A percentile compares a stretch with the other conserved stretches of the same genome.
Conservation (phyloP, 2,329 filamentous ascomycete species). For the Scedosporium apiospermum region DNA sequence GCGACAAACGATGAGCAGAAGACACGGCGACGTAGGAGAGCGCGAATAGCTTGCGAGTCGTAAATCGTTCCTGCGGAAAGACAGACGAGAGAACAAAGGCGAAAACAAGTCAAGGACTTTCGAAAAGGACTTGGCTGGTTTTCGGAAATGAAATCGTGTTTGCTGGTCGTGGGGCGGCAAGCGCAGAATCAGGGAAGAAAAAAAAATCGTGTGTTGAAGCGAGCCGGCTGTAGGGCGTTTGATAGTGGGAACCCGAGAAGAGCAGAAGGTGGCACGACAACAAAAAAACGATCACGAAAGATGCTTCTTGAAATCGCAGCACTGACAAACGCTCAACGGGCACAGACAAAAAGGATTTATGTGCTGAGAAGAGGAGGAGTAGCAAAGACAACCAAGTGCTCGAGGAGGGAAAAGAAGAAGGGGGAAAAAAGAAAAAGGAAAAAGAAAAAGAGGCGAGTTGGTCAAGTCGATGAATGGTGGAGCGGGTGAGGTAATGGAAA, state of each 20-base stretch:
- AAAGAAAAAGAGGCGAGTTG: slow-evolving; percentile 16
- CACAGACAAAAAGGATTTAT: slow-evolving; percentile 6
- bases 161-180: neutral
- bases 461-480: slow-evolving; percentile 17
- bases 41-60: slow-evolving; percentile 9
- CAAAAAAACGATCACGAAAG: slow-evolving; percentile 20
- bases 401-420: slow-evolving; percentile 14
- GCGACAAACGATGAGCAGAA: slow-evolving; percentile 3
- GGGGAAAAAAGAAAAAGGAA: slow-evolving; percentile 13
- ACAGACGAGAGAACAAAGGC: neutral
- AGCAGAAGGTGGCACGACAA: slow-evolving; percentile 22
- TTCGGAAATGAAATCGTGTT: neutral
- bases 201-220: slow-evolving; percentile 6
- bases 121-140: neutral
- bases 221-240: slow-evolving; percentile 6
- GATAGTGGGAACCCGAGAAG: slow-evolving; percentile 12
- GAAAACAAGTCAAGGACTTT: neutral
- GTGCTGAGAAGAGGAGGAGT: slow-evolving; percentile 10
- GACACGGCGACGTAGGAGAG: slow-evolving; percentile 14
- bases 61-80: slow-evolving; percentile 5
- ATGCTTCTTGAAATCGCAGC: slow-evolving; percentile 27
- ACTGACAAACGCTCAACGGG: slow-evolving; percentile 9
- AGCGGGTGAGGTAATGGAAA: slow-evolving; percentile 36
- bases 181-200: neutral
- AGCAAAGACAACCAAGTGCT: slow-evolving; percentile 8